phyloP scores from a whole-genome alignment of 208 protist species.

The Paratrypanosoma confusum region DNA sequence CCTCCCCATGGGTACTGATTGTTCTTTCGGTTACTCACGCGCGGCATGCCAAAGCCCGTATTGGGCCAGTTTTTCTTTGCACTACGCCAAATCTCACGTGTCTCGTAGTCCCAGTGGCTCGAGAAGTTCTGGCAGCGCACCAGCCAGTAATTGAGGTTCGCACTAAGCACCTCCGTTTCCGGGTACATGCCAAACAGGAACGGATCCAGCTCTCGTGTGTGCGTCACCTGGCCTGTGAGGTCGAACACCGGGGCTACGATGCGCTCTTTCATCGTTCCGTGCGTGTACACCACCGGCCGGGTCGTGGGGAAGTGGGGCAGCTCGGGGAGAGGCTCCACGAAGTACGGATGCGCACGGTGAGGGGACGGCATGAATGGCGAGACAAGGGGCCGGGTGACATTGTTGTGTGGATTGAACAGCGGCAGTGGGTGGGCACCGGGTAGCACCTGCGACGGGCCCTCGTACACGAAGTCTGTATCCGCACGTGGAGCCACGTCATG shows the following conservation, averaged over 20 bases:
- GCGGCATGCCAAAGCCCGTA: slow-evolving; percentile 84
- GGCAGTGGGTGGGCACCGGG: slow-evolving; percentile 79
- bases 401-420: slow-evolving; percentile 61
- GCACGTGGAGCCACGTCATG: slow-evolving; percentile 77
- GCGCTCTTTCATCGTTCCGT: slow-evolving; percentile 77
- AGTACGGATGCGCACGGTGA: slow-evolving; percentile 80
- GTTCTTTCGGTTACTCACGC: slow-evolving; percentile 78
- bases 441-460: slow-evolving; percentile 45
- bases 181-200: slow-evolving; percentile 88
- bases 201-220: slow-evolving; percentile 84
- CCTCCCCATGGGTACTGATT: slow-evolving; percentile 70
- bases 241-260: slow-evolving; percentile 81
- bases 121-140: slow-evolving; percentile 81
- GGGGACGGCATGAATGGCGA: slow-evolving; percentile 84
- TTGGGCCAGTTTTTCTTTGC: slow-evolving; percentile 89
- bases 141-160: slow-evolving; percentile 79
- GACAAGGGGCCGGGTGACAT: slow-evolving; percentile 55
- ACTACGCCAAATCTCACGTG: slow-evolving; percentile 79
- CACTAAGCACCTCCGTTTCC: slow-evolving; percentile 53
- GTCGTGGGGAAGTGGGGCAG: slow-evolving; percentile 71
- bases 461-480: slow-evolving; percentile 67
- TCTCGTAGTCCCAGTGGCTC: slow-evolving; percentile 85
- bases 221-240: slow-evolving; percentile 51
- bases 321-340: slow-evolving; percentile 62
- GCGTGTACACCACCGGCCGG: slow-evolving; percentile 71